phyloP scores from a whole-genome alignment of 1,284 basidiomycete species.

The Ustilago trichophora region DNA sequence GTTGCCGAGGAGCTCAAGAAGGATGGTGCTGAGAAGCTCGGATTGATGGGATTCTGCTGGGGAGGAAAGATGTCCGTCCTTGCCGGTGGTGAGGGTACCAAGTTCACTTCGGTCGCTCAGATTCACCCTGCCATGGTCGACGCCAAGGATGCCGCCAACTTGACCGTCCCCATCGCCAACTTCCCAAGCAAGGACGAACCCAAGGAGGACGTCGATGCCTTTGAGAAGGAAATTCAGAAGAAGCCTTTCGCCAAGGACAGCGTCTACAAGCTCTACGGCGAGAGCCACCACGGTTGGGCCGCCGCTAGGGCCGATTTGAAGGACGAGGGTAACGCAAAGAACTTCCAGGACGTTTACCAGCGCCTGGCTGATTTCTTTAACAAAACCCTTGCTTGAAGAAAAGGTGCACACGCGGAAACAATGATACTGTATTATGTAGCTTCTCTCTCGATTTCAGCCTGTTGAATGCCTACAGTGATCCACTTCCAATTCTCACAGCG shows the following conservation, averaged over 20 bases:
- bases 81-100: constrained; percentile 43
- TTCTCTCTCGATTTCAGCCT: too few species aligned
- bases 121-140: constrained; percentile 70
- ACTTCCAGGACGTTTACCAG: constrained; percentile 75
- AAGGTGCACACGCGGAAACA: too few species aligned
- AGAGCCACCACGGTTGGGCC: constrained; percentile 74
- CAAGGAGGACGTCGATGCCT: constrained; percentile 69
- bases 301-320: constrained; percentile 76
- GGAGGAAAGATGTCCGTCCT: constrained; percentile 53
- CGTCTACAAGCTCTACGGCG: constrained; percentile 72
- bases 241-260: constrained; percentile 70
- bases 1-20: constrained; percentile 70
- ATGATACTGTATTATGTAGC: too few species aligned
- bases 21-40: constrained; percentile 70
- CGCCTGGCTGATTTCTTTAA: constrained; percentile 51
- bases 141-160: constrained; percentile 70
- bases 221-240: constrained; percentile 68
- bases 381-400: constrained; percentile 40
- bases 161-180: constrained; percentile 73
- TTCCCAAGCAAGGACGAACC: constrained; percentile 75
- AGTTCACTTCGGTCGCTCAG: constrained; percentile 51
- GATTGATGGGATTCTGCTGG: constrained; percentile 69
- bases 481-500: too few species aligned
- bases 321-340: constrained; percentile 74
- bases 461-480: too few species aligned